Base-by-base conservation (phyloP, 441 rosid species). In the Geranium incanum region DNA sequence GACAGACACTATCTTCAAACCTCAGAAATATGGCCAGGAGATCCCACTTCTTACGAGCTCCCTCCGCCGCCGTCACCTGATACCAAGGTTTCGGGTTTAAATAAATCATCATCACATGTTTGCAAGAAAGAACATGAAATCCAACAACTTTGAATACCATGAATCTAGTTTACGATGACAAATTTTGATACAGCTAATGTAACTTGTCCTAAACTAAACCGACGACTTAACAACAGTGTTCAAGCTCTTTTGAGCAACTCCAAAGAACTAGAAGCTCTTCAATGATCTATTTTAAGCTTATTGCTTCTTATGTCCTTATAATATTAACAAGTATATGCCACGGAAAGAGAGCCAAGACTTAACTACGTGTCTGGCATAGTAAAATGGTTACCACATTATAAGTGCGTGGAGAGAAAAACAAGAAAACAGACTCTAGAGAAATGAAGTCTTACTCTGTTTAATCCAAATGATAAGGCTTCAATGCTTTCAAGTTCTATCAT, bases 401-500 rank as follows among this genome's bases (percentile, higher is more conserved):
- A 16, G 33, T 59, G 23, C 3, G 19, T 16, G n/a, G 18, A 13
- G 1, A 59, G 64, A 59, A 6, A 5, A 23, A 59, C 23, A 16
- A 45, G 18, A 59, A 59, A 9, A 18, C 33, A 3, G 11, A 59
- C 64, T 19, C 21, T 4, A 60, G 33, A 23, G 33, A 60, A 60
- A 60, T 19, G 36, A 60, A 78, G 48, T 66, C 79, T 41, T 76
- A 78, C 82, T 39, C 62, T 50, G 38, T 13, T 66, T 23, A 48
- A 77, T 16, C 63, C 65, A 59, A 43, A 60, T 48, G 9, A 28
- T 4, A 68, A 6, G 64, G 77, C 69, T 43, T 23, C 52, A 37
- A 64, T 63, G 78, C 68, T 6, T 36, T 85, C 78, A 83, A 65
- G 71, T 71, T 18, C 28, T 73, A 68, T 80, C 80, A 36, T 87